Conservation (phyloP, 148 eudicot genomes). For the Vaccinium darrowii region DNA sequence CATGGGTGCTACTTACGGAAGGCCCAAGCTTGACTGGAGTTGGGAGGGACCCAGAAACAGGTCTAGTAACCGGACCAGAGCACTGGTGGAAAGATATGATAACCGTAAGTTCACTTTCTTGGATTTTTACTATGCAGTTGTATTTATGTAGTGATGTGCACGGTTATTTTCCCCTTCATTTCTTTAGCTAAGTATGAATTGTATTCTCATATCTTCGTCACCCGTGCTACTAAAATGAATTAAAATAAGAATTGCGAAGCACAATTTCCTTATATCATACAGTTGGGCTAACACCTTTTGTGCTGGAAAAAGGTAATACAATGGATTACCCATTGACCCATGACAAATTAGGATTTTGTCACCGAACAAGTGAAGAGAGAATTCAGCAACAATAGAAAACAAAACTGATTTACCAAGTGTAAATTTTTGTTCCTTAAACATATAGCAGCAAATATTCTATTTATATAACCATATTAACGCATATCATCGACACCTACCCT, state of each 20-base stretch:
- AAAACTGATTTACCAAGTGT: not conserved
- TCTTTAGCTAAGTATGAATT: not conserved
- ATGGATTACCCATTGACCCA: not conserved
- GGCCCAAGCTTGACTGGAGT: no score
- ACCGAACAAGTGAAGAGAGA: not conserved
- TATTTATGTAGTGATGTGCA: not conserved
- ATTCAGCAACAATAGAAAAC: not conserved
- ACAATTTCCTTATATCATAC: not conserved
- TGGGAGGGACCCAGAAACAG: no score
- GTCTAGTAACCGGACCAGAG: no score
- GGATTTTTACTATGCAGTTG: not conserved
- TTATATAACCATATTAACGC: not conserved
- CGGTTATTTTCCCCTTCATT: not conserved
- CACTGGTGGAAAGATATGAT: no score
- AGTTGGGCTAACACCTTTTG: not conserved
- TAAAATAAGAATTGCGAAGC: not conserved
- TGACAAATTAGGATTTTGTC: not conserved
- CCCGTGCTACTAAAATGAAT: not conserved
- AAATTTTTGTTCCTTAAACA: not conserved
- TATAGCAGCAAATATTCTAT: not conserved
- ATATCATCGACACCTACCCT: not conserved
- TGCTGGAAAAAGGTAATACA: not conserved
- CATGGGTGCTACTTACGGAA: no score
- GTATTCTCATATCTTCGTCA: not conserved
- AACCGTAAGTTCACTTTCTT: no score